Evolutionary conservation across 2,329 filamentous ascomycete genomes (phyloP).

Genomic region (Paecilomyces variotii): DNA sequence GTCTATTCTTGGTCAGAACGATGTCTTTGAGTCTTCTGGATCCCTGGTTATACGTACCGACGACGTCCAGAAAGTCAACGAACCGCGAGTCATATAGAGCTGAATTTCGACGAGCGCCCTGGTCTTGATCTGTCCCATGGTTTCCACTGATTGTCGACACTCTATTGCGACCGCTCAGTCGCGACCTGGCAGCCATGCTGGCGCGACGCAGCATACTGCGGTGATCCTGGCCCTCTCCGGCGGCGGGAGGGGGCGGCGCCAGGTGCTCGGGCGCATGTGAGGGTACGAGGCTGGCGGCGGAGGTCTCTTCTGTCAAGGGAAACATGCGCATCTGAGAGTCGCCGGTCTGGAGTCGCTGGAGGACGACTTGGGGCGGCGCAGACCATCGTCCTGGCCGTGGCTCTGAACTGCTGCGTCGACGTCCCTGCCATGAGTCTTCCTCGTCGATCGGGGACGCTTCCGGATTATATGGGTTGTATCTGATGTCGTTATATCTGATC

Average conservation of each 20-base stretch:
- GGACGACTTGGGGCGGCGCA: conserved; percentile 12
- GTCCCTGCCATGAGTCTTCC: conserved; percentile 18
- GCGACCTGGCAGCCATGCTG: conserved; percentile 22
- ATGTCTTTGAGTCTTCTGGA: conserved; percentile 3
- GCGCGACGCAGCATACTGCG: conserved; percentile 23
- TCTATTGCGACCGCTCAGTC: conserved; percentile 22
- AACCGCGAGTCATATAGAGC: conserved; percentile 53
- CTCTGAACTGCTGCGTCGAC: conserved; percentile 35
- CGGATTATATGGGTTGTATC: neutral
- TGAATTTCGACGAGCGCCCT: conserved; percentile 4
- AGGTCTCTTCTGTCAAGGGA: conserved; percentile 26
- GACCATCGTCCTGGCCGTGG: conserved; percentile 29
- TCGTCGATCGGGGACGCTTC: conserved; percentile 13
- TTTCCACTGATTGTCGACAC: conserved; percentile 21
- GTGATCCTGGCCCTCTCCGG: conserved; percentile 9
- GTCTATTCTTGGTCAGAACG: conserved; percentile 44
- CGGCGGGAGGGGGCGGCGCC: conserved; percentile 8
- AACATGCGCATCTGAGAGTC: conserved; percentile 17
- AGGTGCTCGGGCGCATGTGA: conserved; percentile 8
- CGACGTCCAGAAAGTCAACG: conserved; percentile 60
- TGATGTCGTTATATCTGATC: neutral
- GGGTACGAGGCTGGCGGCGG: conserved; percentile 11
- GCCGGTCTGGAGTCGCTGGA: conserved; percentile 14
- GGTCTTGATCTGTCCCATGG: conserved; percentile 7
- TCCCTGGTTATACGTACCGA: conserved; percentile 44